Conservation (phyloP, 2,329 filamentous ascomycete genomes). For the Aspergillus chevalieri region DNA sequence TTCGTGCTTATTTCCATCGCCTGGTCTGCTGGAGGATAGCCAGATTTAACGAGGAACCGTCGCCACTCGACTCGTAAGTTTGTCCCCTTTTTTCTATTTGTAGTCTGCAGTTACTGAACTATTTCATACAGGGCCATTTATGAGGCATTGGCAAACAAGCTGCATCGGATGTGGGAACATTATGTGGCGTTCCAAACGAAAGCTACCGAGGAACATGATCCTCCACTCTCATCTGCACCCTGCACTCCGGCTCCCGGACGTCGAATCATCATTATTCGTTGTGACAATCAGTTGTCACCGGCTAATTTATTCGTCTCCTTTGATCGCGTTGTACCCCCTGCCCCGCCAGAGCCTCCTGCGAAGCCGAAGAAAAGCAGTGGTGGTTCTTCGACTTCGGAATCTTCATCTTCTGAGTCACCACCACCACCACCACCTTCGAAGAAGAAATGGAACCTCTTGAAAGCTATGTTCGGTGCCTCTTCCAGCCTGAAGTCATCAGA, state of each 20-base stretch:
- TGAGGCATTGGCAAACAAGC: constrained; percentile 57
- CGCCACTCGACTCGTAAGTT: constrained; percentile 62
- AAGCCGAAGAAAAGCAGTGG: constrained; percentile 30
- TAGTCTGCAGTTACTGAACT: constrained; percentile 4
- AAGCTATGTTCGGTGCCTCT: constrained; percentile 44
- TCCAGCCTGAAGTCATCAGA: constrained; percentile 40
- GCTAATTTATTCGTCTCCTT: constrained; percentile 55
- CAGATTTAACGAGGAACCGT: constrained; percentile 62
- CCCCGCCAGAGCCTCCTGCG: constrained; percentile 24
- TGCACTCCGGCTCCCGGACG: constrained; percentile 79
- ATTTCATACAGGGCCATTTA: constrained; percentile 59
- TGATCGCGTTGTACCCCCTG: constrained; percentile 51
- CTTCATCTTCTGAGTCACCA: constrained; percentile 12
- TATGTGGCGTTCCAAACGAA: constrained; percentile 68
- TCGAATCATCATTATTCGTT: constrained; percentile 80
- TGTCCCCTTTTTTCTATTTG: background rate
- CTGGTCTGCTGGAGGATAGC: constrained; percentile 84
- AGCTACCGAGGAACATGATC: constrained; percentile 52
- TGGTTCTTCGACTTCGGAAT: constrained; percentile 17
- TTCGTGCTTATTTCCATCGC: constrained; percentile 86
- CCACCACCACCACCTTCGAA: constrained; percentile 24
- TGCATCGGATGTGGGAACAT: constrained; percentile 70
- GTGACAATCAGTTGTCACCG: constrained; percentile 57
- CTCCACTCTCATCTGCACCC: constrained; percentile 69
- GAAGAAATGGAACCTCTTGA: constrained; percentile 49